Conservation (phyloP, 78 protist genomes). For the Dictyostelium intermedium region DNA sequence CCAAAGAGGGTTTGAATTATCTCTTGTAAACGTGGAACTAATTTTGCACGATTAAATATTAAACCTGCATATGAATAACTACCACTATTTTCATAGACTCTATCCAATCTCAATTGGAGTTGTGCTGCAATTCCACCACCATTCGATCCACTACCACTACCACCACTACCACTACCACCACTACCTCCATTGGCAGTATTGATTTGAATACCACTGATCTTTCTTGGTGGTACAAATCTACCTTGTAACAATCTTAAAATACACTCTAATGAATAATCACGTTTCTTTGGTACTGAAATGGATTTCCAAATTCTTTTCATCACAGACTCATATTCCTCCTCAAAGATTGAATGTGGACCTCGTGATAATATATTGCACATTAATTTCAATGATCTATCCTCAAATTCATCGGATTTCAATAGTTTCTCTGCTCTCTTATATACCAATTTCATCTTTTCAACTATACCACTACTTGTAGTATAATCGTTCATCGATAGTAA, state of each 20-base stretch:
- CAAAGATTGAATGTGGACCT: constrained; percentile 65
- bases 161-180: background rate
- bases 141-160: background rate
- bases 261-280: constrained; percentile 70
- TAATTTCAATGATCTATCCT: constrained; percentile 46
- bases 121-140: constrained; percentile 56
- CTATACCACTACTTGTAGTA: constrained; percentile 33
- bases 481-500: constrained; percentile 61
- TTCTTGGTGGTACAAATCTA: constrained; percentile 68
- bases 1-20: constrained; percentile 48
- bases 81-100: constrained; percentile 66
- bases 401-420: constrained; percentile 64
- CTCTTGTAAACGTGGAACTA: constrained; percentile 67
- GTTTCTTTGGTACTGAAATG: constrained; percentile 20
- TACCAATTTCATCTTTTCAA: constrained; percentile 51
- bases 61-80: constrained; percentile 47
- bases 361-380: constrained; percentile 62
- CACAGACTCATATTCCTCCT: constrained; percentile 50
- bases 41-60: constrained; percentile 41
- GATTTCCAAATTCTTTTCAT: constrained; percentile 54
- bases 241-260: constrained; percentile 57
- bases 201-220: constrained; percentile 54
- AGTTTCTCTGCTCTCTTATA: constrained; percentile 57
- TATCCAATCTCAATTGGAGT: constrained; percentile 52
- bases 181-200: background rate